Evolutionary conservation across 2,329 filamentous ascomycete genomes (phyloP).

Genomic region (Colletotrichum sp.): DNA sequence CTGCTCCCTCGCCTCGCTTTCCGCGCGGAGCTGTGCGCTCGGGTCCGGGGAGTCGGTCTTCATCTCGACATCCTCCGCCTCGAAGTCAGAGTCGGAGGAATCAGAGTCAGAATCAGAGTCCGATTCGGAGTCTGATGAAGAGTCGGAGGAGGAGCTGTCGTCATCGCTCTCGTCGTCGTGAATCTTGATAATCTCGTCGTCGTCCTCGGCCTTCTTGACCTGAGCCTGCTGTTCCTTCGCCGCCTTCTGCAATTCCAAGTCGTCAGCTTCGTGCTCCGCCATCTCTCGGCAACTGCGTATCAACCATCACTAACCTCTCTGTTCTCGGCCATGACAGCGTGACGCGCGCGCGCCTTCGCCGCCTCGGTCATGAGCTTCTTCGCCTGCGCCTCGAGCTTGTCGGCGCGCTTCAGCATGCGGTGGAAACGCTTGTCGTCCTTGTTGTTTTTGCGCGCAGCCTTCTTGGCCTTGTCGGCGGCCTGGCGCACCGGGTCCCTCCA

Average conservation of each 20-base stretch:
- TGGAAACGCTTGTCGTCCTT: constrained; percentile 43
- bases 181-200: constrained; percentile 19
- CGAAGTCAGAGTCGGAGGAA: not conserved
- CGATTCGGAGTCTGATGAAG: constrained; percentile 19
- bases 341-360: constrained; percentile 34
- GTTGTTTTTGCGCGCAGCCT: constrained; percentile 25
- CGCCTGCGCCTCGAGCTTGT: constrained; percentile 45
- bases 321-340: constrained; percentile 28
- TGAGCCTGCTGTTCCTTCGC: constrained; percentile 26
- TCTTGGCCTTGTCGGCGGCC: constrained; percentile 34
- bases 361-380: constrained; percentile 45
- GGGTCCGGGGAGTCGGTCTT: constrained; percentile 17
- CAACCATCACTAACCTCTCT: constrained; percentile 25
- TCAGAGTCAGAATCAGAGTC: constrained; percentile 13
- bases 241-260: constrained; percentile 25
- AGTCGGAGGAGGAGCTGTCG: constrained; percentile 23
- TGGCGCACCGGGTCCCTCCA: constrained; percentile 34
- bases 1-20: constrained; percentile 26
- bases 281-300: not conserved
- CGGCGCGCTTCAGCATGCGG: constrained; percentile 41
- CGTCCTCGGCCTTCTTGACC: constrained; percentile 1
- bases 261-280: not conserved
- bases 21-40: constrained; percentile 19
- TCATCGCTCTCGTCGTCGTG: constrained; percentile 24
- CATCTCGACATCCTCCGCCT: constrained; percentile 29